Base-by-base conservation (phyloP, 192 early-diverging fungal genomes). In the Diversispora epigaea region DNA sequence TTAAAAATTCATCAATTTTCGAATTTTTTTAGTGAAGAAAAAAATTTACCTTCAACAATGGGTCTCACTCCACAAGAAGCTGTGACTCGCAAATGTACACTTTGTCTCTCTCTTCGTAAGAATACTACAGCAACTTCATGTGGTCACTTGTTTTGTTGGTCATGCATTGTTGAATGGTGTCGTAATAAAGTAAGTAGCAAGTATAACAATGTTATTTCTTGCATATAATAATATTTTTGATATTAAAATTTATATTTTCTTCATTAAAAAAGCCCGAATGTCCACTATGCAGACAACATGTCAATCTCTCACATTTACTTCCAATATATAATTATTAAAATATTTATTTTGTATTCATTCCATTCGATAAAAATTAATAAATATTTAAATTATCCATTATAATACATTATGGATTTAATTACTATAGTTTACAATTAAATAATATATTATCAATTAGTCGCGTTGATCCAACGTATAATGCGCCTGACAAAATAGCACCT, bases 111-210 rank as follows among this genome's bases (percentile, higher is more conserved):
- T 57, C 84, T 78, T 41, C 89, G 94, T 12, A 92, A 80, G 41
- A 83, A 86, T 63, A 88, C 95, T 12, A 94, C 95, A 0, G 85
- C 92, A 1, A 97, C 95, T 0, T 91, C 93, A 4, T 98, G 97
- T 80, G 97, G 97, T 0, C 97, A 98, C 80, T 74, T 98, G 71
- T 97, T 97, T 76, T 98, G 97, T 79, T 98, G 96, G 95, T 89
- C 78, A 21, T 98, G 97, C 75, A 91, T 94, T 40, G 87, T 91
- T 21, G 95, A 96, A 78, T 97, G 97, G 95, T 93, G 93, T 73
- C 87, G 91, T 60, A 92, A 88, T 69, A 97, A 95, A 90, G 91
- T 90, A 80, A 80, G 25, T 2, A 32, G 25, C 25, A 32, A 32
- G 25, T 44, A 32, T 15, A 45, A 65, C 49, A 1, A n/a, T 61